Conservation (phyloP, 192 early-diverging fungal genomes). For the Mortierella antarctica region DNA sequence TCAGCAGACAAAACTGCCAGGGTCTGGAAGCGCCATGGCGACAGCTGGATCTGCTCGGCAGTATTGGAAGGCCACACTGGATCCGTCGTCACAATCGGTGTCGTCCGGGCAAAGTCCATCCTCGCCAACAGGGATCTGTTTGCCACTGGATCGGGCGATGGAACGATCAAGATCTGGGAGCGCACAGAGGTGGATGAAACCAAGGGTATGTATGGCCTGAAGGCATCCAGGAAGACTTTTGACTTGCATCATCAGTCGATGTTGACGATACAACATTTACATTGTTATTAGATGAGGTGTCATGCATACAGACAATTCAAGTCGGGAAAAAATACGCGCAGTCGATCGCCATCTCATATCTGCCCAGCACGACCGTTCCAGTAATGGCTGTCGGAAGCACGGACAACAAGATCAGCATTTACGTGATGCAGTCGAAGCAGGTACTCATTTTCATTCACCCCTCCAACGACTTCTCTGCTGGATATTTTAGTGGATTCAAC, state of each 20-base stretch:
- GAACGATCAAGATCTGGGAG: constrained; percentile 77
- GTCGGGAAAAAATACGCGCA: constrained; percentile 75
- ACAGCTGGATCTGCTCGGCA: constrained; percentile 70
- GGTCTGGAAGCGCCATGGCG: constrained; percentile 71
- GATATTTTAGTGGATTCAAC: not conserved
- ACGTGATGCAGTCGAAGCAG: constrained; percentile 54
- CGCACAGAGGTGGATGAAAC: constrained; percentile 51
- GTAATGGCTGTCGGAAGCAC: constrained; percentile 88
- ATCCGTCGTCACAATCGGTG: constrained; percentile 74
- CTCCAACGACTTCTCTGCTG: constrained; percentile 1
- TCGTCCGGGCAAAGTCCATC: constrained; percentile 60
- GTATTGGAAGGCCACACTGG: constrained; percentile 75
- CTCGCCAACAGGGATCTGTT: constrained; percentile 59
- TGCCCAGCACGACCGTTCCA: constrained; percentile 71
- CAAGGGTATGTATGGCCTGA: constrained; percentile 37
- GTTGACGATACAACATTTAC: not conserved
- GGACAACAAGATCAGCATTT: constrained; percentile 80
- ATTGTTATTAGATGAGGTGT: constrained; percentile 57
- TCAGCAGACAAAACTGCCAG: constrained; percentile 83
- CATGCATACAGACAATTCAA: constrained; percentile 76
- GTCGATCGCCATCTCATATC: constrained; percentile 70
- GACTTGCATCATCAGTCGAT: no score
- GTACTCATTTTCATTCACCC: constrained; percentile 22
- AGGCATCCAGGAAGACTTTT: not conserved
- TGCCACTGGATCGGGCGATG: constrained; percentile 77